Conservation (phyloP, 2,329 filamentous ascomycete species). For the Neopestalotiopsis sp. region DNA sequence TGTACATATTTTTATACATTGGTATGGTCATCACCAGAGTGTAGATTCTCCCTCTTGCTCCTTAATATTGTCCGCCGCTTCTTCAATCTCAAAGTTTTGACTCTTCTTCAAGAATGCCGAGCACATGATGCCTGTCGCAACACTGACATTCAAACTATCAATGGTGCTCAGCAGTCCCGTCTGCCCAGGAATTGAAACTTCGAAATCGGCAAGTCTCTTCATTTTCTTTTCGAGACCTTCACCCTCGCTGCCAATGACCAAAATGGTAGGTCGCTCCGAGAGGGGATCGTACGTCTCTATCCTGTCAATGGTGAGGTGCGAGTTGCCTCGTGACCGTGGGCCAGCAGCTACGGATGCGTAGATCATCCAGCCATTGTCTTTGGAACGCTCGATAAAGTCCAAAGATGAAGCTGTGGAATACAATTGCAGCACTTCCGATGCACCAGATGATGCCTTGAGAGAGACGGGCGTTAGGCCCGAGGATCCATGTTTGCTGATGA, state of each 20-base stretch:
- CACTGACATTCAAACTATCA: constrained; percentile 93
- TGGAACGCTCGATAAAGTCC: constrained; percentile 72
- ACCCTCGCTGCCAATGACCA: constrained; percentile 85
- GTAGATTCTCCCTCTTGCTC: constrained; percentile 21
- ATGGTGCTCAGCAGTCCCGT: constrained; percentile 60
- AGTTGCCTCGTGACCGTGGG: constrained; percentile 38
- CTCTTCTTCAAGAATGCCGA: constrained; percentile 66
- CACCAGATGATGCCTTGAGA: constrained; percentile 87
- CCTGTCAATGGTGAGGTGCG: constrained; percentile 54
- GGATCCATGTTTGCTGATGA: constrained; percentile 74
- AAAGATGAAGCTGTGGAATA: constrained; percentile 71
- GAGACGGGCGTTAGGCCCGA: constrained; percentile 77
- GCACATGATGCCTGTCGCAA: constrained; percentile 80
- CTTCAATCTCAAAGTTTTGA: constrained; percentile 27
- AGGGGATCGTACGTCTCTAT: constrained; percentile 59
- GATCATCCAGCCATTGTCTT: constrained; percentile 77
- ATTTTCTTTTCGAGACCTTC: constrained; percentile 71
- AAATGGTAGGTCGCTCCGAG: constrained; percentile 67
- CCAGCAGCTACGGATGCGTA: constrained; percentile 73
- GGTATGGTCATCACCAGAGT: constrained; percentile 11
- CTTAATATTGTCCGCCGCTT: constrained; percentile 21
- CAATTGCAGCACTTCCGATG: constrained; percentile 78
- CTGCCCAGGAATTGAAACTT: constrained; percentile 68
- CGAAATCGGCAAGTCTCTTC: constrained; percentile 67
- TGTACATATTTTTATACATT: constrained; percentile 8